Evolutionary conservation across 2,329 filamentous ascomycete genomes (phyloP).

Genomic region (Venturia nashicola): DNA sequence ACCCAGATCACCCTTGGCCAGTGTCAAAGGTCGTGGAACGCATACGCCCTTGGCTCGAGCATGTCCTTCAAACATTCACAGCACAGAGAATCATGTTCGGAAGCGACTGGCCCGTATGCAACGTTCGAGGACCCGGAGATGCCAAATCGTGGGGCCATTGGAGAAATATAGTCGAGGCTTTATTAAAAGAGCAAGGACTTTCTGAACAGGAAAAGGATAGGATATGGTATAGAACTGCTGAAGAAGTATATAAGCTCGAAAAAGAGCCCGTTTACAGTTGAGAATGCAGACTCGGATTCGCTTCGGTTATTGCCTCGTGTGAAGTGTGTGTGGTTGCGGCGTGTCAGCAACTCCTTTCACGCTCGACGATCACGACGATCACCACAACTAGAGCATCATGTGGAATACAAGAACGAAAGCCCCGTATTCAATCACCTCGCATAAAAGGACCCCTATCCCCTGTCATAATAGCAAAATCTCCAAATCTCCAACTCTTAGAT

Average conservation of each 20-base stretch:
- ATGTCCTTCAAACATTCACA: constrained; percentile 59
- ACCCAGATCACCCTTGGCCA: constrained; percentile 25
- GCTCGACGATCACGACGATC: not conserved
- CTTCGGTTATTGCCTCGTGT: not conserved
- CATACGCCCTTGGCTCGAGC: constrained; percentile 56
- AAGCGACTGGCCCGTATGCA: constrained; percentile 89
- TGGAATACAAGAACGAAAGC: not conserved
- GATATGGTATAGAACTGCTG: constrained; percentile 63
- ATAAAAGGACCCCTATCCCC: not conserved
- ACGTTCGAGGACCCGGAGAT: constrained; percentile 46
- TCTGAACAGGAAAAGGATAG: constrained; percentile 47
- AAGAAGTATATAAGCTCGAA: constrained; percentile 49
- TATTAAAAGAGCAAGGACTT: constrained; percentile 42
- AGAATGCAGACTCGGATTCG: not conserved
- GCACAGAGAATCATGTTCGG: constrained; percentile 71
- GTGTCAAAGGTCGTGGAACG: constrained; percentile 48
- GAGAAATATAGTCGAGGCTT: constrained; percentile 55
- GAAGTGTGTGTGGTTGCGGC: no score
- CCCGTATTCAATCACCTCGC: no score
- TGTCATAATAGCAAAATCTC: not conserved
- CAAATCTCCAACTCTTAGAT: not conserved
- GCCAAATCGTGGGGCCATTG: constrained; percentile 62
- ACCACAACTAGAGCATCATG: not conserved
- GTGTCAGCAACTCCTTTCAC: not conserved
- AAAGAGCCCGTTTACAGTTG: not conserved